A percentile compares a stretch with the other conserved stretches of the same genome.
Conservation (phyloP, 345 rosid species). For the Ricinus communis region DNA sequence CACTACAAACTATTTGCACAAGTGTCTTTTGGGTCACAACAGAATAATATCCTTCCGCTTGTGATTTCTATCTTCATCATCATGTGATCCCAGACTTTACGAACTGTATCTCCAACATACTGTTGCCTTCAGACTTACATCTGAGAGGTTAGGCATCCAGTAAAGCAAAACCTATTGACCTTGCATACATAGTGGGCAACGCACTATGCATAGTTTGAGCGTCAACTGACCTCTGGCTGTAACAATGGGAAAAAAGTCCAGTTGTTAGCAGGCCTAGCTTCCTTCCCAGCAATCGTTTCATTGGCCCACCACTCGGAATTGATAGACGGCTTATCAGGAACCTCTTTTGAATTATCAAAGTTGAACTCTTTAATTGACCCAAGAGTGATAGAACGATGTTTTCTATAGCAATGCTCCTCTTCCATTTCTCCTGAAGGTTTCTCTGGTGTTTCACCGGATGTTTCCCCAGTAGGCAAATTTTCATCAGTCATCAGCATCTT, state of each 20-base stretch:
- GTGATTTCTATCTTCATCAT: conserved; percentile 7
- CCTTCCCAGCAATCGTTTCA: conserved; percentile 72
- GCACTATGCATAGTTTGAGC: conserved; percentile 9
- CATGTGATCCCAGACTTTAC: conserved; percentile 15
- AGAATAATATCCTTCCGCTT: conserved; percentile 17
- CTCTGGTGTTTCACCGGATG: conserved; percentile 28
- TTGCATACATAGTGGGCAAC: not conserved
- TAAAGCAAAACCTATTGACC: conserved; percentile 9
- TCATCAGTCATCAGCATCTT: conserved; percentile 15
- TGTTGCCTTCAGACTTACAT: conserved; percentile 24
- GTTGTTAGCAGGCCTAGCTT: conserved; percentile 48
- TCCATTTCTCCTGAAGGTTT: conserved; percentile 47
- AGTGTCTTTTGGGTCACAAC: conserved; percentile 11
- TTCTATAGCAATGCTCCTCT: conserved; percentile 42
- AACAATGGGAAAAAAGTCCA: conserved; percentile 90
- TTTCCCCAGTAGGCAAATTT: conserved; percentile 28
- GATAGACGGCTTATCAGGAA: conserved; percentile 41
- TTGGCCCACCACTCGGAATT: conserved; percentile 88
- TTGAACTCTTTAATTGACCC: conserved; percentile 89
- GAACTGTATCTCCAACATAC: conserved; percentile 13
- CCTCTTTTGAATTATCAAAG: conserved; percentile 63
- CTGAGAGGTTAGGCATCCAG: conserved; percentile 20
- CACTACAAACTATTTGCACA: conserved; percentile 32
- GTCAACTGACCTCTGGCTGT: conserved; percentile 71
- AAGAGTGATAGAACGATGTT: conserved; percentile 58